Percentiles rank a stretch among this genome's conserved stretches.
Evolutionary conservation across 2,329 filamentous ascomycete species (phyloP).

Genomic region (Tolypocladium album): DNA sequence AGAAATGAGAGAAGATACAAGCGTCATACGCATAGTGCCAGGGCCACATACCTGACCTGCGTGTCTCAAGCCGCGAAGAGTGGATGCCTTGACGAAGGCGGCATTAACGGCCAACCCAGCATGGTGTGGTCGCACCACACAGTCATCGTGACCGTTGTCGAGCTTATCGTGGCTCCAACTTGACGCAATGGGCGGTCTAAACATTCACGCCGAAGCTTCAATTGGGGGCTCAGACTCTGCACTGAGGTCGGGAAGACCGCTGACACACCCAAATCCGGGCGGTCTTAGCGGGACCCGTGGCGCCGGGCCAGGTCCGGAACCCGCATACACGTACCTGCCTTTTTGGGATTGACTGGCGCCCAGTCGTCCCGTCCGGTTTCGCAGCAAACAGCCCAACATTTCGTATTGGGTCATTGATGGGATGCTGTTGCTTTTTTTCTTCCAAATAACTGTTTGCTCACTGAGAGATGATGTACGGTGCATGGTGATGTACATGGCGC

Average conservation of each 20-base stretch:
- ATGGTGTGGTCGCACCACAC: background rate
- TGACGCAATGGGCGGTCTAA: too few relatives aligned
- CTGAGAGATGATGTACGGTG: background rate
- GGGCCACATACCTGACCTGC: background rate
- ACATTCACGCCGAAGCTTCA: too few relatives aligned
- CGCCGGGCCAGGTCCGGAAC: background rate
- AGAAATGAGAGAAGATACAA: background rate
- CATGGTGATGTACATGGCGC: background rate
- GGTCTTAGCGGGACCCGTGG: background rate
- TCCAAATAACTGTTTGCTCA: too few relatives aligned
- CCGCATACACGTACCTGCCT: slow-evolving; percentile 15
- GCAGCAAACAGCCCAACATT: background rate
- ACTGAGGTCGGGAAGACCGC: background rate
- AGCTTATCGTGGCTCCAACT: background rate
- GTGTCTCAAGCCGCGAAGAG: background rate
- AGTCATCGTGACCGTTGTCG: background rate
- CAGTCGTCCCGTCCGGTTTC: background rate
- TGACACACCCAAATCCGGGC: background rate
- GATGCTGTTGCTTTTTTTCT: background rate
- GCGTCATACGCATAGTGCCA: background rate
- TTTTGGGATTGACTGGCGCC: slow-evolving; percentile 3
- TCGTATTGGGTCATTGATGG: background rate
- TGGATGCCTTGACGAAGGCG: background rate
- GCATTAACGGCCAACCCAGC: background rate
- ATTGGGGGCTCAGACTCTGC: background rate